Evolutionary conservation across 2,329 filamentous ascomycete genomes (phyloP), one percentile per base, ranked within the genome.

Genomic region (Penicillium sp.): DNA sequence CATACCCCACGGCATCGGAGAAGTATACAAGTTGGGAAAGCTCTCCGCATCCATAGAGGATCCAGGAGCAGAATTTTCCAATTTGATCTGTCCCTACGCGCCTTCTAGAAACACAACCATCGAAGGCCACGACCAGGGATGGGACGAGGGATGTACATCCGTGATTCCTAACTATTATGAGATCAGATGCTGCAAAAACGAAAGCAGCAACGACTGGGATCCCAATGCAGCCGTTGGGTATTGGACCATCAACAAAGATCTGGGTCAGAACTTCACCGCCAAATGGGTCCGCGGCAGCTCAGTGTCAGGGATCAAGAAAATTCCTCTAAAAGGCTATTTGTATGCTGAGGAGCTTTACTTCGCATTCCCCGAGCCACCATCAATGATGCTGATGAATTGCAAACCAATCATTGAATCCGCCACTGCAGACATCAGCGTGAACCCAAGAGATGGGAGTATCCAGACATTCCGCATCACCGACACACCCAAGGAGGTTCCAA

Each of bases 231-330:
- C 29, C 0, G 29, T 58, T 12, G 55, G 55, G 1, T 56, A 54
- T 20, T 58, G 55, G 55, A 56, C 55, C 5, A 23, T 23, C 20
- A 23, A 23, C 20, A 4, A 23, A 23, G 20, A 23, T 23, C 20
- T 23, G n/a, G n/a, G n/a, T n/a, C n/a, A n/a, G n/a, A 56, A 58
- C 3, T 58, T 58, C 29, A 54, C 55, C 0, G 37, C 33, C 2
- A 58, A 58, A n/a, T 54, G 51, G 44, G 12, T 58, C n/a, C 28
- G 49, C 12, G 55, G 55, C 0, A n/a, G 46, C 23, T 47, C 55
- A 3, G 20, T 54, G 2, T 43, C 55, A 1, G 51, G 45, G 0
- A 51, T 56, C 20, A 32, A 48, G 10, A 42, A 10, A 1, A 47
- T 23, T 4, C 20, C 20, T 4, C 20, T 3, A 23, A 23, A 23